Conservation (phyloP, 345 rosid species). For the Litchi chinensis region DNA sequence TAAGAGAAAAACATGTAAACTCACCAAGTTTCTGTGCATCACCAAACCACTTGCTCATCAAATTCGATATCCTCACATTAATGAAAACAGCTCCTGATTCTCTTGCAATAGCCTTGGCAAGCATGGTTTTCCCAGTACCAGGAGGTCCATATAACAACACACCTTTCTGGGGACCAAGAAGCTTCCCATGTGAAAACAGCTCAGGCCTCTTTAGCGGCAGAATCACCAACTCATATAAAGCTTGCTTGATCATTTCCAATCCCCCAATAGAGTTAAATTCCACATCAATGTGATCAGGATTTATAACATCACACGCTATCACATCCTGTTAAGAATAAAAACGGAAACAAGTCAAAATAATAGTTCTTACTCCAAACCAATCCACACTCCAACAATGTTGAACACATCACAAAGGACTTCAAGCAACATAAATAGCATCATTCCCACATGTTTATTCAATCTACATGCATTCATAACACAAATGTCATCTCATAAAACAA, state of each 20-base stretch:
- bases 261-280: slow-evolving; percentile 94
- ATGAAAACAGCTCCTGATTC: slow-evolving; percentile 98
- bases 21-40: slow-evolving; percentile 99
- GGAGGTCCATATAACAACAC: slow-evolving; percentile 97
- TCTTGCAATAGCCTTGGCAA: slow-evolving; percentile 97
- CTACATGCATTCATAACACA: not conserved
- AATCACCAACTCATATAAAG: slow-evolving; percentile 87
- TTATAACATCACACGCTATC: slow-evolving; percentile 94
- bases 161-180: slow-evolving; percentile 97
- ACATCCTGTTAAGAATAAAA: slow-evolving; percentile 63
- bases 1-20: slow-evolving; percentile 21
- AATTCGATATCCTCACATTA: slow-evolving; percentile 81
- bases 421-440: not conserved
- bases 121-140: slow-evolving; percentile 99
- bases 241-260: slow-evolving; percentile 72
- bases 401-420: not conserved
- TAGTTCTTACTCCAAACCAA: not conserved
- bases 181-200: slow-evolving; percentile 85
- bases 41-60: slow-evolving; percentile 99
- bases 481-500: not conserved
- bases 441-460: not conserved
- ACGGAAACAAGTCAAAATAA: not conserved
- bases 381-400: not conserved
- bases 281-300: slow-evolving; percentile 92
- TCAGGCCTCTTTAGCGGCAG: slow-evolving; percentile 90